These are phyloP conservation scores for Apiotrichum akiyoshidainum DNA, from an alignment of 1,284 basidiomycete genomes.

Conservation along the genomic window DNA sequence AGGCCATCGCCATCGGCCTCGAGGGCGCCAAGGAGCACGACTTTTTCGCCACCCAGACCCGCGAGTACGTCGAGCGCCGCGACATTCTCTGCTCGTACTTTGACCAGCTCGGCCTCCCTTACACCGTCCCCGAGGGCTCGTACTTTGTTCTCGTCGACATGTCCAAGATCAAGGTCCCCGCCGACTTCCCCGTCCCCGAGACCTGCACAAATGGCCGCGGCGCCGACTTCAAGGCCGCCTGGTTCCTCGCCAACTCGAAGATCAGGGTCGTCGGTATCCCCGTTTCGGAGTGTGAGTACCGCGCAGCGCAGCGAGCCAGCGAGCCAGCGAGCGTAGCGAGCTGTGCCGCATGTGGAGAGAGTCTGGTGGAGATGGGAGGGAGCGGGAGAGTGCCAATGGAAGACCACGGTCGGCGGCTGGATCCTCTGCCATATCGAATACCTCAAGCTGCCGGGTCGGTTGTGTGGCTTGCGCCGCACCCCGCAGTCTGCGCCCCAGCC, in stretches of 20 bases:
- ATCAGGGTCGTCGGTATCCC: conserved; percentile 87
- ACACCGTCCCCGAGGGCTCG: conserved; percentile 79
- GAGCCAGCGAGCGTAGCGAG: too few species aligned
- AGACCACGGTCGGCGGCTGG: too few species aligned
- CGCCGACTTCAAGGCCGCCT: conserved; percentile 83
- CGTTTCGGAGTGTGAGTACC: conserved; percentile 66
- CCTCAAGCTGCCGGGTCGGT: too few species aligned
- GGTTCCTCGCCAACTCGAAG: conserved; percentile 79
- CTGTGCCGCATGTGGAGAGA: too few species aligned
- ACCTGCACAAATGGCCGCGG: conserved; percentile 69
- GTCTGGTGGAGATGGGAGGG: too few species aligned
- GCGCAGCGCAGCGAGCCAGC: too few species aligned
- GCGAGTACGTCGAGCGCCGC: conserved; percentile 79
- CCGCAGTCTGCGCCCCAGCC: too few species aligned
- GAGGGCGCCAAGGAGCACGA: conserved; percentile 67
- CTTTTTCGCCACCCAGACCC: conserved; percentile 76
- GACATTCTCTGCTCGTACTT: conserved; percentile 70
- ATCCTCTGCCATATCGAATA: too few species aligned
- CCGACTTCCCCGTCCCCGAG: conserved; percentile 75
- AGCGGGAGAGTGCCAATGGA: too few species aligned
- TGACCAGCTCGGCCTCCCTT: conserved; percentile 79
- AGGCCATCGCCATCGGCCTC: conserved; percentile 82
- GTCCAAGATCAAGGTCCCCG: conserved; percentile 73
- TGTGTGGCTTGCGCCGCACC: neutral
- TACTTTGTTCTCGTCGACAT: conserved; percentile 91